Conservation (phyloP, 768 basidiomycete species). For the Strobilomyces echinocephalus region DNA sequence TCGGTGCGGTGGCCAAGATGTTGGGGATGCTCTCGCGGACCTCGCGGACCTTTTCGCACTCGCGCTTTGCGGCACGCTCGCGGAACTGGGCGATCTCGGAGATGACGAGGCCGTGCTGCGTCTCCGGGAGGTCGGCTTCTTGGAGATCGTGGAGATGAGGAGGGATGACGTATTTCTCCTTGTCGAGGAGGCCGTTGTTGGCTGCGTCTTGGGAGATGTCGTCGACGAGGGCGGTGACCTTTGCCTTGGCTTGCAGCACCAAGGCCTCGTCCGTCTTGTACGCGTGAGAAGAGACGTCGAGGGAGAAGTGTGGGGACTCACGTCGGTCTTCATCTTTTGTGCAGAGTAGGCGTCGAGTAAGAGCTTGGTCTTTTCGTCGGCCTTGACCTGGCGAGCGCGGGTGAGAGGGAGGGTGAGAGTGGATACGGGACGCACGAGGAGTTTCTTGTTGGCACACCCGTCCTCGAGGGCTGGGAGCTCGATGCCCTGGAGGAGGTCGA, state of each 20-base stretch:
- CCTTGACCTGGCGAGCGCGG: constrained; percentile 65
- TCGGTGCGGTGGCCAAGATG: constrained; percentile 43
- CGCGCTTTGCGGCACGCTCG: constrained; percentile 87
- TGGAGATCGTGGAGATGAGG: constrained; percentile 96
- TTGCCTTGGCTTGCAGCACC: constrained; percentile 56
- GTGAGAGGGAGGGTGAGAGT: constrained; percentile 39
- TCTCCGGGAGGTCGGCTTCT: constrained; percentile 95
- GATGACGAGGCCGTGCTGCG: constrained; percentile 84
- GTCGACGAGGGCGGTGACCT: constrained; percentile 58
- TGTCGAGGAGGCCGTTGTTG: constrained; percentile 67
- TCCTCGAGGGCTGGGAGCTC: constrained; percentile 60
- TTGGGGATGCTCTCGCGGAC: constrained; percentile 55
- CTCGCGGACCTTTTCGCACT: constrained; percentile 84
- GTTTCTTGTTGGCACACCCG: constrained; percentile 56
- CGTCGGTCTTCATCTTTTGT: constrained; percentile 77
- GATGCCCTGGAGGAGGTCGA: constrained; percentile 57
- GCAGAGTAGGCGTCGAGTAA: constrained; percentile 84
- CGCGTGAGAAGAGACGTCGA: background rate
- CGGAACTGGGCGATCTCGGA: constrained; percentile 96
- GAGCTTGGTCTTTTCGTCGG: constrained; percentile 89
- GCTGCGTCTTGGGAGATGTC: constrained; percentile 80
- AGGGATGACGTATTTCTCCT: constrained; percentile 86
- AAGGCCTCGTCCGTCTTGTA: constrained; percentile 66
- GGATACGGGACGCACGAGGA: constrained; percentile 56
- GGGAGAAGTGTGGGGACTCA: constrained; percentile 34